These are phyloP conservation scores for Lupinus albus DNA, from an alignment of 306 rosid genomes.

Conservation along the genomic window DNA sequence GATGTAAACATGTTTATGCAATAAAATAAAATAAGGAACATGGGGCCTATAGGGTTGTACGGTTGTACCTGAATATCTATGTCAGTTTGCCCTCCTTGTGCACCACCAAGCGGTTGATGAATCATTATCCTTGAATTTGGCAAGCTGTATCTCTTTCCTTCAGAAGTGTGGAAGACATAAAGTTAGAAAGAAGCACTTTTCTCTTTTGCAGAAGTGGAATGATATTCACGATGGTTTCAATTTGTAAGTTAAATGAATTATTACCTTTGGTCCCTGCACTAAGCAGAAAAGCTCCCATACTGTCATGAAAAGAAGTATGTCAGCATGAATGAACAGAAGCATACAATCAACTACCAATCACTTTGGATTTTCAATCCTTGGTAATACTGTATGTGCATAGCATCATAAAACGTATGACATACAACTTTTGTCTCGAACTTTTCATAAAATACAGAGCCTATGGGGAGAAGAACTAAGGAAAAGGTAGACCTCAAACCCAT, in stretches of 20 bases:
- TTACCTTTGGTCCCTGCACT: constrained; percentile 95
- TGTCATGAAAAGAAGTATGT: constrained; percentile 51
- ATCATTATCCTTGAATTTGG: constrained; percentile 99
- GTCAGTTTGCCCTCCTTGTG: constrained; percentile 90
- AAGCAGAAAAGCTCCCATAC: constrained; percentile 99
- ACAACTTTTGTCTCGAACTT: too few relatives aligned
- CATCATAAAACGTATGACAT: too few relatives aligned
- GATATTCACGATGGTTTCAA: neutral
- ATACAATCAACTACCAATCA: constrained; percentile 1
- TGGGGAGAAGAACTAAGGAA: too few relatives aligned
- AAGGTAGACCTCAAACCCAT: neutral
- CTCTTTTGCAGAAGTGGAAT: neutral
- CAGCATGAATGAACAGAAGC: constrained; percentile 24
- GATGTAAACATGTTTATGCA: neutral
- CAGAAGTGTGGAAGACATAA: constrained; percentile 29
- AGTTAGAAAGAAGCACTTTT: constrained; percentile 35
- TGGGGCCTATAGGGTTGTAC: constrained; percentile 46
- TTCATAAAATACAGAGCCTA: too few relatives aligned
- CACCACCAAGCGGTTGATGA: constrained; percentile 99
- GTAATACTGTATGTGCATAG: too few relatives aligned
- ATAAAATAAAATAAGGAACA: constrained; percentile 19
- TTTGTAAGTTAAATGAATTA: constrained; percentile 21
- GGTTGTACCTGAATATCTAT: constrained; percentile 83
- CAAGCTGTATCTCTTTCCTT: constrained; percentile 92
- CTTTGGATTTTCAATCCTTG: too few relatives aligned